phyloP scores from a whole-genome alignment of 352 stramenopile species.

The Pythium utonaiense region DNA sequence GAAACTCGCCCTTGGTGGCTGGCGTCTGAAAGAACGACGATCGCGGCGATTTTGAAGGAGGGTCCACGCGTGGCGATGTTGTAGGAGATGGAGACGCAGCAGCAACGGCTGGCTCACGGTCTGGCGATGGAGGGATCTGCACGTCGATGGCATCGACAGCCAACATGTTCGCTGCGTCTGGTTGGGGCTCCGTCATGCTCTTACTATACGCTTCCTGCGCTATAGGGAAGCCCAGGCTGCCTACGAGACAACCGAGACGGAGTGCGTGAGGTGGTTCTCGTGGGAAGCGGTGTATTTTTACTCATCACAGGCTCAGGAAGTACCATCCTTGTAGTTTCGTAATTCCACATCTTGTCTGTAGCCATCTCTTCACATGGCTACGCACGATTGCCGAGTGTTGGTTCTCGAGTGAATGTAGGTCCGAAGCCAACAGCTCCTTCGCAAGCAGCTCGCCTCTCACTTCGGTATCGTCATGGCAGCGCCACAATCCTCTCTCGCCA shows the following conservation, averaged over 20 bases:
- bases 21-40: conserved; percentile 15
- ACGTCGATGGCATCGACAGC: conserved; percentile 11
- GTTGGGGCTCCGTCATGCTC: background rate
- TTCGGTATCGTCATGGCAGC: no score
- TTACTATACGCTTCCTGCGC: background rate
- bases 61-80: background rate
- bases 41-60: background rate
- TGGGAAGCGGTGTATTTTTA: no score
- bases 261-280: no score
- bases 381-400: no score
- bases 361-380: no score
- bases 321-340: no score
- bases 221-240: background rate
- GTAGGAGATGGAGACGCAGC: background rate
- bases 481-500: no score
- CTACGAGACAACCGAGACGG: no score
- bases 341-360: no score
- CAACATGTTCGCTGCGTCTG: background rate
- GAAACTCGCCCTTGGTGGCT: conserved; percentile 8
- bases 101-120: background rate
- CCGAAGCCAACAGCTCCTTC: no score
- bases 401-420: background rate
- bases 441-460: no score
- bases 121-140: background rate
- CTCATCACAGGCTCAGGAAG: no score